Percentiles rank a stretch among this genome's conserved stretches.
Conservation (phyloP, 2,329 filamentous ascomycete species). For the Fusarium marasasianum region DNA sequence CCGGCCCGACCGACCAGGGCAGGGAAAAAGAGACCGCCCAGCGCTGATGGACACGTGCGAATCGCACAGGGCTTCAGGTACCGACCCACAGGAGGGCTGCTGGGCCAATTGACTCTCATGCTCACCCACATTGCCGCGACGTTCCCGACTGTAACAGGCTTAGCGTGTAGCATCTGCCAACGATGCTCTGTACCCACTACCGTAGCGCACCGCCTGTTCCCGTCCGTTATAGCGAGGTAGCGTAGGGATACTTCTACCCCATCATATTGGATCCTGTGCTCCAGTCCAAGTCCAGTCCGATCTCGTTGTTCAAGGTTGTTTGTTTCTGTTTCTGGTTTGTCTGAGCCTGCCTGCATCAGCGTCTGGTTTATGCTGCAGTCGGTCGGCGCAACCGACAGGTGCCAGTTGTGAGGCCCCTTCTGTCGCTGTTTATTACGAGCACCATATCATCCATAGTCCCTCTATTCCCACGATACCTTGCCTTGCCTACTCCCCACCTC, state of each 20-base stretch:
- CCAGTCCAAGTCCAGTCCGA: slow-evolving; percentile 34
- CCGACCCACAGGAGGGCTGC: slow-evolving; percentile 10
- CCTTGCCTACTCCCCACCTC: slow-evolving; percentile 28
- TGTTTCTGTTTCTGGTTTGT: slow-evolving; percentile 16
- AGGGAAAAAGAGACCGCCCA: slow-evolving; percentile 4
- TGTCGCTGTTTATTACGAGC: slow-evolving; percentile 22
- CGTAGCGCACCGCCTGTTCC: slow-evolving; percentile 31
- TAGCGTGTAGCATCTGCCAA: slow-evolving; percentile 21
- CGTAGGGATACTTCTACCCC: slow-evolving; percentile 33
- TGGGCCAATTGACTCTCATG: slow-evolving; percentile 26
- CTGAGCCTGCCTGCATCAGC: slow-evolving; percentile 12
- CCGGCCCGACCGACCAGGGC: slow-evolving; percentile 27
- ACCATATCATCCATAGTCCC: slow-evolving; percentile 26
- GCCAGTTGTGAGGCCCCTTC: slow-evolving; percentile 36
- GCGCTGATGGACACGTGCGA: slow-evolving; percentile 35
- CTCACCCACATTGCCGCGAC: slow-evolving; percentile 36
- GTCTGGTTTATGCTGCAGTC: slow-evolving; percentile 18
- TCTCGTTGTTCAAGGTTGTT: slow-evolving; percentile 22
- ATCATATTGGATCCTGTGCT: slow-evolving; percentile 38
- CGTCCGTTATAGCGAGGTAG: slow-evolving; percentile 25
- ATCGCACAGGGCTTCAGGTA: slow-evolving; percentile 39
- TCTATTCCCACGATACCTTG: slow-evolving; percentile 13
- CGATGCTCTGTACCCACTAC: slow-evolving; percentile 24
- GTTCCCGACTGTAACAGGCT: background rate
- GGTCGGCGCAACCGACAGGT: slow-evolving; percentile 34